Evolutionary conservation across 2,329 filamentous ascomycete genomes (phyloP).

Genomic region (Esteya vermicola): DNA sequence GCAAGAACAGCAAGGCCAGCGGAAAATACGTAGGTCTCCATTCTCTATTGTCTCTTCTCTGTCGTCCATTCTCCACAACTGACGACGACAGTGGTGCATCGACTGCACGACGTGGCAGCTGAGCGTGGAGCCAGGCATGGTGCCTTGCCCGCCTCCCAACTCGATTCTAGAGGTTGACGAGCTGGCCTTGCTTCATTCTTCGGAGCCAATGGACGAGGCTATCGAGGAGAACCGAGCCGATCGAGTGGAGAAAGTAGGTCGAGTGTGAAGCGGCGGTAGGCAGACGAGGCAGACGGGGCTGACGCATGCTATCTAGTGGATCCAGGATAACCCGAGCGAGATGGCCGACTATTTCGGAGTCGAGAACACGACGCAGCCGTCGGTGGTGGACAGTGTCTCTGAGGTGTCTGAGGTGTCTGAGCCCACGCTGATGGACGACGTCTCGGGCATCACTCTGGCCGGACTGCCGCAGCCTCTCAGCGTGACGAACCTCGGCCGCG

Average conservation of each 20-base stretch:
- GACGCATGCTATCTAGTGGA: constrained; percentile 7
- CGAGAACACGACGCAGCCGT: constrained; percentile 3
- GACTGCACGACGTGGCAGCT: constrained; percentile 19
- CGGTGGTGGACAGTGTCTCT: constrained; percentile 1
- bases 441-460: neutral
- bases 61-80: neutral
- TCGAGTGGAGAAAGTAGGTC: constrained; percentile 4
- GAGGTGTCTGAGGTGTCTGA: constrained; percentile 2
- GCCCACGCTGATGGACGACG: constrained; percentile 5
- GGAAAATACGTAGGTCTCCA: constrained; percentile 17
- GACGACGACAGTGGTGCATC: constrained; percentile 18
- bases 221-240: neutral
- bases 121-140: constrained; percentile 12
- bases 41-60: neutral
- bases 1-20: constrained; percentile 17
- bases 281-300: too few relatives aligned
- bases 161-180: constrained; percentile 3
- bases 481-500: constrained; percentile 4
- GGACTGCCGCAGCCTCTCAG: constrained; percentile 8
- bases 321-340: constrained; percentile 10
- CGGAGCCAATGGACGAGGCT: neutral
- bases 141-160: constrained; percentile 12
- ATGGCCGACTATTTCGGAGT: constrained; percentile 5
- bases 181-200: neutral
- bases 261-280: too few relatives aligned